Evolutionary conservation across 208 protist genomes (phyloP).

Genomic region (Crithidia expoeki): DNA sequence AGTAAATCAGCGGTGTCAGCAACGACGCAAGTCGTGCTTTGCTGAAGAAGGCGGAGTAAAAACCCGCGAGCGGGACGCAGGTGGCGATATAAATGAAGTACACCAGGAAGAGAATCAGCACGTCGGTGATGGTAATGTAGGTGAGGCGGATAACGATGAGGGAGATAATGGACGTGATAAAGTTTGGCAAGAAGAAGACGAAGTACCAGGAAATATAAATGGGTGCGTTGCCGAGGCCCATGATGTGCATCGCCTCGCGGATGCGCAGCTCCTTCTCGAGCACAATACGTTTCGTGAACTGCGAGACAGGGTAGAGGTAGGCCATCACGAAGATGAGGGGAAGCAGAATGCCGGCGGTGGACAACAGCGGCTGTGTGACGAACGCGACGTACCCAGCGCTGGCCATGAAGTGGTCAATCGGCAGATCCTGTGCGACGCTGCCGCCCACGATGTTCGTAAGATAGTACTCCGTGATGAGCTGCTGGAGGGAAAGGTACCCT

Average conservation of each 20-base stretch:
- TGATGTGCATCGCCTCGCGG: conserved; percentile 79
- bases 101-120: conserved; percentile 49
- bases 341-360: conserved; percentile 38
- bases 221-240: conserved; percentile 59
- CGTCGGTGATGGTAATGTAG: conserved; percentile 26
- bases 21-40: conserved; percentile 66
- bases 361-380: conserved; percentile 52
- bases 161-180: conserved; percentile 47
- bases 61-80: conserved; percentile 43
- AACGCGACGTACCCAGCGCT: conserved; percentile 44
- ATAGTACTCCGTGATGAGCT: conserved; percentile 40
- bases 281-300: conserved; percentile 73
- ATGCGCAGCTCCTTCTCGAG: conserved; percentile 83
- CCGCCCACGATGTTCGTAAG: conserved; percentile 28
- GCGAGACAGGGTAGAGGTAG: conserved; percentile 74
- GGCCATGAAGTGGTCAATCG: conserved; percentile 41
- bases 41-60: conserved; percentile 69
- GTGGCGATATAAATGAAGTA: conserved; percentile 58
- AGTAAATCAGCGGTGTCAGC: conserved; percentile 75
- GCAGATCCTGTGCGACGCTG: conserved; percentile 8
- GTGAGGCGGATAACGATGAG: conserved; percentile 58
- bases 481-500: conserved; percentile 48
- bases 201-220: conserved; percentile 64
- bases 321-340: conserved; percentile 67
- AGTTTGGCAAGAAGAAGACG: conserved; percentile 47